These are phyloP conservation scores for Corinectria fuckeliana DNA, from an alignment of 2,329 filamentous ascomycete genomes.

Conservation along the genomic window DNA sequence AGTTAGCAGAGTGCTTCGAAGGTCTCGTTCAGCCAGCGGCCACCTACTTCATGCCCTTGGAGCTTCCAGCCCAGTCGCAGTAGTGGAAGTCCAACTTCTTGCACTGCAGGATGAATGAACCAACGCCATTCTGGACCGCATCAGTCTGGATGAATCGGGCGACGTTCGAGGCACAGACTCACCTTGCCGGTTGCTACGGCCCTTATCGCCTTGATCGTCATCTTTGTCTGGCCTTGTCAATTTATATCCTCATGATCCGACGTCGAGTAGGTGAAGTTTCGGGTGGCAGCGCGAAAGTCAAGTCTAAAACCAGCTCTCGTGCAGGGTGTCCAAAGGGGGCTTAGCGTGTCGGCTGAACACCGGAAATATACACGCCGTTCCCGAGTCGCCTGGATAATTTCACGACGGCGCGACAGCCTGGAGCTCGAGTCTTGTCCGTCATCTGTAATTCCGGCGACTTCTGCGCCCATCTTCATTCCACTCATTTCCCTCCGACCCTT, in stretches of 20 bases:
- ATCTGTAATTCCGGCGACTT: slow-evolving; percentile 17
- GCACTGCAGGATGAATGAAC: slow-evolving; percentile 97
- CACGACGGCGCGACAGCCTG: slow-evolving; percentile 32
- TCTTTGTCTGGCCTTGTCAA: slow-evolving; percentile 47
- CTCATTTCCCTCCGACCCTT: slow-evolving; percentile 10
- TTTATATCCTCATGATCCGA: slow-evolving; percentile 39
- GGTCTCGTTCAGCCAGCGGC: neutral
- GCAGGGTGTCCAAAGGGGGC: slow-evolving; percentile 26
- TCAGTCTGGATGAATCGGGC: slow-evolving; percentile 21
- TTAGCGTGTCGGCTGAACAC: slow-evolving; percentile 37
- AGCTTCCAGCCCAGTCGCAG: slow-evolving; percentile 95
- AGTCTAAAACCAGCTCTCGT: slow-evolving; percentile 36
- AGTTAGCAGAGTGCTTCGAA: slow-evolving; percentile 35
- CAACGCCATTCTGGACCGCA: slow-evolving; percentile 81
- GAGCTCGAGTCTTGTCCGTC: slow-evolving; percentile 18
- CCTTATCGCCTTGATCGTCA: slow-evolving; percentile 63
- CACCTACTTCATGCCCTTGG: slow-evolving; percentile 88
- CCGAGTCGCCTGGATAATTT: slow-evolving; percentile 36
- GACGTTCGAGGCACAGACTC: slow-evolving; percentile 29
- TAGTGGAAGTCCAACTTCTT: slow-evolving; percentile 95
- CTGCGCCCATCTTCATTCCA: slow-evolving; percentile 20
- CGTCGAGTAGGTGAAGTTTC: slow-evolving; percentile 29
- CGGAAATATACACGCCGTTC: slow-evolving; percentile 27
- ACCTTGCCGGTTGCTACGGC: slow-evolving; percentile 62
- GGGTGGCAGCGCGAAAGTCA: slow-evolving; percentile 22